A percentile compares a stretch with the other conserved stretches of the same genome.
These are phyloP conservation scores for Trichoderma sp. DNA, from an alignment of 2,329 filamentous ascomycete genomes.

Conservation along the genomic window DNA sequence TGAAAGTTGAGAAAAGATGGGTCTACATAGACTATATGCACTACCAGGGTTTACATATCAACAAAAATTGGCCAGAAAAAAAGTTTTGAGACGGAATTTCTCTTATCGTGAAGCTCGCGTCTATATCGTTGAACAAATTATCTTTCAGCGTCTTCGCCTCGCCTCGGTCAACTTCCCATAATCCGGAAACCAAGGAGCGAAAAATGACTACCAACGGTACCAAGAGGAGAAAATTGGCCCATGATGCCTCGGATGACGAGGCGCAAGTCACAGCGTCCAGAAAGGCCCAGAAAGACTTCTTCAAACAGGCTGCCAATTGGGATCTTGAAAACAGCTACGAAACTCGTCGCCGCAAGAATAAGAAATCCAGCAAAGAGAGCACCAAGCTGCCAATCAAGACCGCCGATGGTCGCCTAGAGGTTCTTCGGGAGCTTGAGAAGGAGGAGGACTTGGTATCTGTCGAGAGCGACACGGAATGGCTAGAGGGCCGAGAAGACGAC, in stretches of 20 bases:
- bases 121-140: constrained; percentile 7
- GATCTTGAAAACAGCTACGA: constrained; percentile 92
- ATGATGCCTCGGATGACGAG: constrained; percentile 48
- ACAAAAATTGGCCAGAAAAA: constrained; percentile 26
- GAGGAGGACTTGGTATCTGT: constrained; percentile 56
- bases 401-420: constrained; percentile 68
- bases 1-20: accelerated
- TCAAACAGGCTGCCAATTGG: constrained; percentile 76
- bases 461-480: constrained; percentile 60
- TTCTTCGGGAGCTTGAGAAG: constrained; percentile 53
- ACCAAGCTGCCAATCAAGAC: constrained; percentile 85
- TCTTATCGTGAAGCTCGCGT: neutral
- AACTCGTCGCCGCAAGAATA: constrained; percentile 71
- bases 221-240: constrained; percentile 58
- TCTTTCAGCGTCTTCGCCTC: neutral
- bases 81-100: constrained; percentile 10
- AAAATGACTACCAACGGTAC: constrained; percentile 48
- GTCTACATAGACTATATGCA: neutral
- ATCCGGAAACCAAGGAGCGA: neutral
- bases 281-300: constrained; percentile 60
- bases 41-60: constrained; percentile 21
- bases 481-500: constrained; percentile 56
- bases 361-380: constrained; percentile 67
- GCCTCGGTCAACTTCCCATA: neutral
- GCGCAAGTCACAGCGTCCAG: constrained; percentile 32